Evolutionary conservation across 1,139 yeast genomes (phyloP).

Genomic region (Sugiyamaella castrensis): DNA sequence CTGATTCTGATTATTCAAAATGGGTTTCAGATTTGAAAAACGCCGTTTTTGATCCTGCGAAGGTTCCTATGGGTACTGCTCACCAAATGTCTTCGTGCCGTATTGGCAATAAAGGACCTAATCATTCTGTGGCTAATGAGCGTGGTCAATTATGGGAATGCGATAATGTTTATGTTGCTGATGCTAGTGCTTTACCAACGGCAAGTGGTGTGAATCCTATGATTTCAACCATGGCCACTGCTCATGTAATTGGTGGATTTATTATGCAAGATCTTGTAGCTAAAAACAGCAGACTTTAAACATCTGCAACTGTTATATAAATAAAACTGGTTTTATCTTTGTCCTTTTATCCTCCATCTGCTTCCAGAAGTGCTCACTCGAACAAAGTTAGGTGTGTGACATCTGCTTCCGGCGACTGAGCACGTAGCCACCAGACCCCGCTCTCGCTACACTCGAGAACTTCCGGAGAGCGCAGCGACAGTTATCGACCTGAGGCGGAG

Average conservation of each 20-base stretch:
- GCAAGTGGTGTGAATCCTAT: constrained; percentile 59
- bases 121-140: constrained; percentile 43
- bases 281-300: constrained; percentile 7
- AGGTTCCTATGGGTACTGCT: constrained; percentile 49
- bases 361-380: too few relatives aligned
- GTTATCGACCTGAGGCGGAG: too few relatives aligned
- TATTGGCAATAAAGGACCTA: constrained; percentile 50
- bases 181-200: constrained; percentile 56
- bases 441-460: too few relatives aligned
- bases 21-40: constrained; percentile 44
- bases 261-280: constrained; percentile 26
- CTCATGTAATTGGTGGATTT: constrained; percentile 30
- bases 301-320: neutral
- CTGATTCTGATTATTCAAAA: constrained; percentile 47
- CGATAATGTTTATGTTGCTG: constrained; percentile 53
- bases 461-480: too few relatives aligned
- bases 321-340: too few relatives aligned
- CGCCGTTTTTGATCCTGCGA: constrained; percentile 36
- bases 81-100: constrained; percentile 63
- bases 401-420: too few relatives aligned
- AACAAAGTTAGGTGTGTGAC: too few relatives aligned
- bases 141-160: constrained; percentile 54
- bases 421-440: too few relatives aligned
- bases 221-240: constrained; percentile 35
- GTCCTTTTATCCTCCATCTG: too few relatives aligned